Base-by-base conservation (phyloP, 2,329 filamentous ascomycete genomes). In the Apiospora marii region DNA sequence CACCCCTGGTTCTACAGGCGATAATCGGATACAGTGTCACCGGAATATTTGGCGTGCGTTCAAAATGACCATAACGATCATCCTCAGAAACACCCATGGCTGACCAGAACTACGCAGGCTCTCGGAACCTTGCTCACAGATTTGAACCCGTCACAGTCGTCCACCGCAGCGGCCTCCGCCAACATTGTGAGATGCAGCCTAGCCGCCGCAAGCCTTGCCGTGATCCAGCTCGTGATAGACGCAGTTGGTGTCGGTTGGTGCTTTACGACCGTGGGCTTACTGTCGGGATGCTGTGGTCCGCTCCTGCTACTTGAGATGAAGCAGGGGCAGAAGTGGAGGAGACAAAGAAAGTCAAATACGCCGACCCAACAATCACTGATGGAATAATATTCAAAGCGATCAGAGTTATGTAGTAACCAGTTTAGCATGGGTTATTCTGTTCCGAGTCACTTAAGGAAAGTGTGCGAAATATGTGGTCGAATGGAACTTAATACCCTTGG, bases 281-380 rank as follows among this genome's bases (percentile, higher is more conserved):
- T 67, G 22, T 67, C 34, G 12, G 34, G 34, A 27, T n/a, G 14
- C 14, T 41, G 34, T n/a, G 61, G 34, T 16, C 74, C 73, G 5
- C 48, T 76, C 22, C n/a, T 75, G 22, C 16, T 75, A 10, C 58
- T 73, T 1, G 72, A 75, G 70, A 72, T 75, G 12, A 70, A 27
- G 19, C 69, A 71, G 22, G 74, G 75, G 1, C 70, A 71, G 4
- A 68, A 48, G 14, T 75, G 74, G 73, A 73, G 75, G 37, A 61
- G 51, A 67, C 48, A 30, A 24, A 75, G 75, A 24, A 71, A n/a
- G n/a, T 27, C 46, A 49, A 30, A 44, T 30, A 27, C 41, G 7
- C n/a, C n/a, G n/a, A 14, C n/a, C 30, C n/a, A 44, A 13, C 27
- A 13, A 30, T 30, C 51, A 58, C 14, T 8, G 27, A 24, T 24